Conservation (phyloP, 352 stramenopile genomes). For the Thraustochytrium striatum region DNA sequence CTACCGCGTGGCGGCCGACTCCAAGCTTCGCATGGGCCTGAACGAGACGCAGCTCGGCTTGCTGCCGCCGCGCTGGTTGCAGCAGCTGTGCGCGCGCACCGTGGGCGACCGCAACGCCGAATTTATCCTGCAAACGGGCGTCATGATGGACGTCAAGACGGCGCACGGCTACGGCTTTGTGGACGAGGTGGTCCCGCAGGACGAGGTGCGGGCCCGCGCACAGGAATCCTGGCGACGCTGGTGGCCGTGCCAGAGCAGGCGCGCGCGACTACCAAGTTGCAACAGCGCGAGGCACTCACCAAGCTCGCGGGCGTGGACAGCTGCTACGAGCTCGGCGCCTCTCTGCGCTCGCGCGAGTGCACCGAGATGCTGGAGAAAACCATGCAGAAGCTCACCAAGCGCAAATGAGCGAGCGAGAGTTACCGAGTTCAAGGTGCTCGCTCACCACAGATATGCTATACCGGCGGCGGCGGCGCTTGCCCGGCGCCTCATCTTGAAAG, state of each 20-base stretch:
- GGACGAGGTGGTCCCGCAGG: conserved; percentile 15
- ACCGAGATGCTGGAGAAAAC: not conserved
- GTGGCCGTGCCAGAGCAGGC: not conserved
- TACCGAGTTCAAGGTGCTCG: not conserved
- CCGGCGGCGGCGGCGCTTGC: too few species aligned
- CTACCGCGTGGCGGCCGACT: conserved; percentile 35
- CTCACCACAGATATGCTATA: not conserved
- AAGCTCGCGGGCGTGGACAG: not conserved
- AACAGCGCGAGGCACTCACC: conserved; percentile 15
- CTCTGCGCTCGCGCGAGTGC: not conserved
- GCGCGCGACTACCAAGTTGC: not conserved
- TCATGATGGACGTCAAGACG: conserved; percentile 60
- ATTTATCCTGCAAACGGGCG: conserved; percentile 31
- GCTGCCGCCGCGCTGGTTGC: conserved; percentile 57
- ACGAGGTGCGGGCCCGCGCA: conserved; percentile 10
- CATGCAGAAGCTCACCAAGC: not conserved
- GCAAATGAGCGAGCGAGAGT: not conserved
- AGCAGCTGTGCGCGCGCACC: conserved; percentile 59
- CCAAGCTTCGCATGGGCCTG: conserved; percentile 44
- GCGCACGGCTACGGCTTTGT: conserved; percentile 50
- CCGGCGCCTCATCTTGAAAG: too few species aligned
- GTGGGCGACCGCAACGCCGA: conserved; percentile 42
- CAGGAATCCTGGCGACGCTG: not conserved
- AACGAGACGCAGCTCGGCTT: conserved; percentile 31
- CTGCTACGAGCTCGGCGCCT: not conserved